Percentiles rank a stretch among this genome's conserved stretches.
These are phyloP conservation scores for Plectranthus barbatus DNA, from an alignment of 257 asterid genomes.

Conservation along the genomic window DNA sequence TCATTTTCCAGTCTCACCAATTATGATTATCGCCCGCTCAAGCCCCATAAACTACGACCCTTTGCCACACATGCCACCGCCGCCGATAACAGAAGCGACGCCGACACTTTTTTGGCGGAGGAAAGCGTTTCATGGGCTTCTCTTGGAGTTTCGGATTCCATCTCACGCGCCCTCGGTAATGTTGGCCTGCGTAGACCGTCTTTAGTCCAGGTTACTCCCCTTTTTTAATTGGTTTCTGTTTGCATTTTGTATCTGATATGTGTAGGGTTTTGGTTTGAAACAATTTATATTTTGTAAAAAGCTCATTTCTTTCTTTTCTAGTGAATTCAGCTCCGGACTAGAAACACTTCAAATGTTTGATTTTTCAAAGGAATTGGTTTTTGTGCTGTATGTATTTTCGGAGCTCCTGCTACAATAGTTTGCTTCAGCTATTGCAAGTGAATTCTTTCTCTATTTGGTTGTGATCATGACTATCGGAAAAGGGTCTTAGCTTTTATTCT, in stretches of 20 bases:
- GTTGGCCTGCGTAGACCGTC: conserved; percentile 80
- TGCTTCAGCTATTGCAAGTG: conserved; percentile 1
- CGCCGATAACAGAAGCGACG: conserved; percentile 19
- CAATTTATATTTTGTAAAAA: not conserved
- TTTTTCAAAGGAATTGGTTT: not conserved
- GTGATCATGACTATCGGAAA: not conserved
- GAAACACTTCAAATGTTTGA: not conserved
- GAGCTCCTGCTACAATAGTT: not conserved
- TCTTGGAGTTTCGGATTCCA: conserved; percentile 63
- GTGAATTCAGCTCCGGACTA: not conserved
- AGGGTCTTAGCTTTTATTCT: not conserved
- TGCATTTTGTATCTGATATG: not conserved
- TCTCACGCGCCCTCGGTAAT: conserved; percentile 50
- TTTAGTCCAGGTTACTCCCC: conserved; percentile 56
- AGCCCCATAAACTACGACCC: conserved; percentile 30
- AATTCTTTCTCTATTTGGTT: not conserved
- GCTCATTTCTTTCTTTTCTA: not conserved
- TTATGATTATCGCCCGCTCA: conserved; percentile 13
- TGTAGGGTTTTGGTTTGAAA: not conserved
- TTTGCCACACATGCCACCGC: conserved; percentile 32
- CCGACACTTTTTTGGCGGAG: conserved; percentile 72
- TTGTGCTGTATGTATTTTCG: conserved; percentile 1
- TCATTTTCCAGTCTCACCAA: conserved; percentile 11
- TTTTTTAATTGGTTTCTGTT: not conserved
- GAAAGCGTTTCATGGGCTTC: conserved; percentile 75